These are phyloP conservation scores for Apiospora rasikravindrae DNA, from an alignment of 2,329 filamentous ascomycete genomes.

Conservation along the genomic window DNA sequence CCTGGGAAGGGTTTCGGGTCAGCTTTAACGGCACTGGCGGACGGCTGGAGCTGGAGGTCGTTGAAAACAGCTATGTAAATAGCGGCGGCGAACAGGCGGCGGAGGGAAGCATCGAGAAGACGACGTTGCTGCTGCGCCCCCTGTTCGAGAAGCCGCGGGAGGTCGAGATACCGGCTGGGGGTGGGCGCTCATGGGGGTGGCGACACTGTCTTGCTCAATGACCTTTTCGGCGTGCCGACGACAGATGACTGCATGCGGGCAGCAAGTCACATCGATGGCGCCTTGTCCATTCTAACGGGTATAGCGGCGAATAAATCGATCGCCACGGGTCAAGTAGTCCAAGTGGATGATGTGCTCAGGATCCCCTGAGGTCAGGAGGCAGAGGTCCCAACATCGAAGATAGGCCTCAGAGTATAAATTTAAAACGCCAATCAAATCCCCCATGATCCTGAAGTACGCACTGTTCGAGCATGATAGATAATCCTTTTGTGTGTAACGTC, in stretches of 20 bases:
- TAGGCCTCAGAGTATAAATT: neutral
- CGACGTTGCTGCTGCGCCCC: conserved; percentile 55
- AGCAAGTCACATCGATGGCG: conserved; percentile 64
- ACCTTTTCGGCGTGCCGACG: conserved; percentile 60
- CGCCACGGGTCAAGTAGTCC: conserved; percentile 60
- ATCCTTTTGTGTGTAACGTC: neutral
- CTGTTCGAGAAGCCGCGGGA: conserved; percentile 62
- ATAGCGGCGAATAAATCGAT: conserved; percentile 65
- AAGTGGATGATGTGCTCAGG: conserved; percentile 56
- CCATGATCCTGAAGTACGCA: neutral
- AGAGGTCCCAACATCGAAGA: neutral
- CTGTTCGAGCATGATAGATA: neutral
- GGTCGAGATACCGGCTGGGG: conserved; percentile 56
- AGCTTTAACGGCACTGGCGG: conserved; percentile 64
- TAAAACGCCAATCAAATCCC: neutral
- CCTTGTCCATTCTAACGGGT: conserved; percentile 62
- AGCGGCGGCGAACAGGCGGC: conserved; percentile 61
- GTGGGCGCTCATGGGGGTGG: conserved; percentile 65
- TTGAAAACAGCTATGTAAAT: conserved; percentile 67
- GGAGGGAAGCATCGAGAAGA: conserved; percentile 58
- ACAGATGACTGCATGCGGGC: conserved; percentile 59
- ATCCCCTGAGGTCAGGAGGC: conserved; percentile 26
- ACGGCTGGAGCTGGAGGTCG: conserved; percentile 64
- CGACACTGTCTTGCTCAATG: conserved; percentile 60
- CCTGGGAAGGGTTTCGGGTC: conserved; percentile 65